Percentiles rank a stretch among this genome's conserved stretches.
phyloP scores from a whole-genome alignment of 495 filamentous ascomycete genomes.

The Trichocladium antarcticum region DNA sequence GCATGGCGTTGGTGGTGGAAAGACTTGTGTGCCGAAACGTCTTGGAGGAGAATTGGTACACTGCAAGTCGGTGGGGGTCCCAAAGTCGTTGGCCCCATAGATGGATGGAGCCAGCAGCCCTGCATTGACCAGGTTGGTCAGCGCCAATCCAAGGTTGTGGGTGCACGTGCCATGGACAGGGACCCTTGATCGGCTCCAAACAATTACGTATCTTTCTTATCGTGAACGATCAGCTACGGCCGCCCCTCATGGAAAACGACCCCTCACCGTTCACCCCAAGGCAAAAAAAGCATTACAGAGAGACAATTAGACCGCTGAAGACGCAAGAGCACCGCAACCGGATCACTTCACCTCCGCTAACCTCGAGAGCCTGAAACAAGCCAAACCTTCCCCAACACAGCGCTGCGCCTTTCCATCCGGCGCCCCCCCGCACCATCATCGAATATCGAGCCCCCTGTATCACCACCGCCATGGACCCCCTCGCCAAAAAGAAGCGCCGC shows the following conservation, averaged over 20 bases:
- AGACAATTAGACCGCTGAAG: too few species aligned
- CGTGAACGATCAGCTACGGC: neutral
- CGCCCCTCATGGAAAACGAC: neutral
- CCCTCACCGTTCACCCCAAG: too few species aligned
- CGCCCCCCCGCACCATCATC: too few species aligned
- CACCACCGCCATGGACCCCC: constrained; percentile 7
- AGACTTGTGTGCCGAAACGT: neutral
- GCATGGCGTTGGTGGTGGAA: neutral
- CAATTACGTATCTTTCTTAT: constrained; percentile 5
- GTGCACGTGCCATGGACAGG: constrained; percentile 13
- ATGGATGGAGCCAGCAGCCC: constrained; percentile 3
- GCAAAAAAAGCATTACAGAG: too few species aligned
- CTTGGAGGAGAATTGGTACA: constrained; percentile 11
- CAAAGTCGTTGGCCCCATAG: too few species aligned
- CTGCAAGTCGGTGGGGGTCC: constrained; percentile 21
- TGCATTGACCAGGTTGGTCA: constrained; percentile 2
- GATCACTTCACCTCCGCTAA: too few species aligned
- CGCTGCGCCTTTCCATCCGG: too few species aligned
- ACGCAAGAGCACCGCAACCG: too few species aligned
- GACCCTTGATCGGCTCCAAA: neutral
- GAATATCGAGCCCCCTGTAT: neutral
- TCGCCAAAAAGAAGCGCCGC: constrained; percentile 22
- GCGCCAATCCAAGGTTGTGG: neutral
- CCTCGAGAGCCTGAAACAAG: too few species aligned
- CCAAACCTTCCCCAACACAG: too few species aligned